Conservation (phyloP, 2,329 filamentous ascomycete genomes). For the Huntiella moniliformis region DNA sequence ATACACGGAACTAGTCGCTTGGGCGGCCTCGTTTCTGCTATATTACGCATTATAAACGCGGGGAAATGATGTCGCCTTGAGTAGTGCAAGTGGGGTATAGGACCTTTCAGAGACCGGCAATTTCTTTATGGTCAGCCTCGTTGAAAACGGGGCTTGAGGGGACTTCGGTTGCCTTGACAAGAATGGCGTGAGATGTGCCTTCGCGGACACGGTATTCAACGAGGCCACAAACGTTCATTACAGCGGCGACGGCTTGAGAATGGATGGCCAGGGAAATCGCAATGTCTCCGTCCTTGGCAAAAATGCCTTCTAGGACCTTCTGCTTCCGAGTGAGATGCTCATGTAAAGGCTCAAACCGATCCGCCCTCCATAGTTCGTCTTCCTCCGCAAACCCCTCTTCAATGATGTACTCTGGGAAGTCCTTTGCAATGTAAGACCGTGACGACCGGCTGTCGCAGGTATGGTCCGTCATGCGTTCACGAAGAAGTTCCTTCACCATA, state of each 20-base stretch:
- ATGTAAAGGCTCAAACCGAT: constrained; percentile 28
- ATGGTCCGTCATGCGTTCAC: constrained; percentile 41
- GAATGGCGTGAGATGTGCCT: constrained; percentile 34
- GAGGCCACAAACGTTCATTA: constrained; percentile 25
- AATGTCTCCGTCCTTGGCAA: constrained; percentile 20
- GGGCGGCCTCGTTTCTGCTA: no score
- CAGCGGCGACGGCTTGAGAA: constrained; percentile 26
- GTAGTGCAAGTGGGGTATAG: no score
- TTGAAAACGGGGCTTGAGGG: constrained; percentile 7
- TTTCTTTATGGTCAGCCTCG: neutral
- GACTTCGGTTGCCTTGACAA: constrained; percentile 26
- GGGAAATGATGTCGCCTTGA: no score
- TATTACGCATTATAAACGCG: no score
- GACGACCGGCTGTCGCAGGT: constrained; percentile 39
- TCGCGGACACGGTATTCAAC: constrained; percentile 27
- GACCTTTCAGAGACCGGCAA: no score
- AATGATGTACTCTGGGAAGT: constrained; percentile 31
- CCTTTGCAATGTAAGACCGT: constrained; percentile 26
- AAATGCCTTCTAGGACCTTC: constrained; percentile 27
- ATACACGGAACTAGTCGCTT: no score
- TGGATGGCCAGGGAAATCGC: constrained; percentile 32
- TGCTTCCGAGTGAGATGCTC: constrained; percentile 28
- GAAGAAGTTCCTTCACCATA: constrained; percentile 36
- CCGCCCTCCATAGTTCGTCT: constrained; percentile 32
- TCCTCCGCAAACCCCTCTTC: constrained; percentile 36